Evolutionary conservation across 768 basidiomycete species (phyloP), one percentile per base, ranked within the genome.

Genomic region (Collybia mongolica): DNA sequence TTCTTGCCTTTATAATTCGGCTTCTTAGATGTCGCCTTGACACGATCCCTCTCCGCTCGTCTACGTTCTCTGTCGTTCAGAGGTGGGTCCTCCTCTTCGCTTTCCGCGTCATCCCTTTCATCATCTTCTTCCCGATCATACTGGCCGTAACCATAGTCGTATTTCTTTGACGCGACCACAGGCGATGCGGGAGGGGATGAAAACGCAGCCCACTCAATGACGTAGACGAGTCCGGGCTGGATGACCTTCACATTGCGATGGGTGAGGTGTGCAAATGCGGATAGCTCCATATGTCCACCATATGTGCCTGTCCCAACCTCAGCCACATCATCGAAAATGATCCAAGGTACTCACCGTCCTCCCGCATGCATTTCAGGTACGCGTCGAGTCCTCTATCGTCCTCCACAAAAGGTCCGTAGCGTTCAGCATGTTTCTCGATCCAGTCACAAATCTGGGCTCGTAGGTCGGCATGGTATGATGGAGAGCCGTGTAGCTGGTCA

Each of bases 271-370:
- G 94, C 86, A 65, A 94, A 96, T 0, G 92, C 92, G 15, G 88
- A 89, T n/a, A 97, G 76, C 66, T 97, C 94, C 60, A 97, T 81
- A 67, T 97, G 92, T 1, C 93, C 93, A 37, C 93, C 94, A 53
- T 95, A 96, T 1, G 93, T 95, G 23, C 82, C 90, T 88, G 57
- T 47, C 32, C 32, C 26, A 37, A 1, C 12, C 18, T 6, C 26
- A 51, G 35, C 59, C 32, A 32, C 32, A 32, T 32, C 11, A 32
- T 32, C 14, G 32, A 9, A 32, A 32, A 32, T 12, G 32, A 14
- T 32, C 14, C 32, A 51, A 8, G 12, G 48, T 32, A 71, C 80
- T 45, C 54, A 86, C 88, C 88, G 60, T 81, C 82, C 70, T 88
- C 81, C 39, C 88, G 70, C 93, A 95, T 94, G 55, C 83, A 85